Conservation (phyloP, 108 stramenopile species). For the Aurantiochytrium sp. region DNA sequence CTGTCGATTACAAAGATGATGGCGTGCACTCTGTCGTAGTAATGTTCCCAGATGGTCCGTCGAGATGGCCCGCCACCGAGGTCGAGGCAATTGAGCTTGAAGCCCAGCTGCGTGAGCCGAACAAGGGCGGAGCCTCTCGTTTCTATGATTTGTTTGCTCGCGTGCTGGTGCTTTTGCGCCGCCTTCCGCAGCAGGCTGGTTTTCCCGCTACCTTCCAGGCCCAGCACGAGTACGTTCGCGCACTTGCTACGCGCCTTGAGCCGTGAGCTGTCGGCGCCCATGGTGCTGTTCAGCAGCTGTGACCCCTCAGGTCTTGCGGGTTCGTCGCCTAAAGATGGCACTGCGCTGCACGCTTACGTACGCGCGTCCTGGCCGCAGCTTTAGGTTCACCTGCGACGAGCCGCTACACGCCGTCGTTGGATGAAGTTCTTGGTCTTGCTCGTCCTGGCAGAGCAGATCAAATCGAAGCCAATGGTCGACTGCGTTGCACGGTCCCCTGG, state of each 20-base stretch:
- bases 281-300: neutral
- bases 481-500: too few species aligned
- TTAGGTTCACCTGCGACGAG: too few species aligned
- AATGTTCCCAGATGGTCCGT: neutral
- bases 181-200: neutral
- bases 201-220: conserved; percentile 7
- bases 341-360: too few species aligned
- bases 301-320: too few species aligned
- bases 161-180: neutral
- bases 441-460: too few species aligned
- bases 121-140: neutral
- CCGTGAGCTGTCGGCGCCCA: neutral
- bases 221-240: neutral
- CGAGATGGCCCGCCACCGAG: neutral
- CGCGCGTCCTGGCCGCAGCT: too few species aligned
- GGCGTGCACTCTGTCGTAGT: neutral
- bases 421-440: too few species aligned
- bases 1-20: conserved; percentile 27
- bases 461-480: too few species aligned
- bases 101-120: neutral
- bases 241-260: neutral
- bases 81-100: neutral
- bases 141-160: neutral
- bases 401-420: too few species aligned
- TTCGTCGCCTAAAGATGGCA: too few species aligned